A percentile compares a stretch with the other conserved stretches of the same genome.
Evolutionary conservation across 805 yeast genomes (phyloP).

Genomic region (Ogataea thermomethanolica): DNA sequence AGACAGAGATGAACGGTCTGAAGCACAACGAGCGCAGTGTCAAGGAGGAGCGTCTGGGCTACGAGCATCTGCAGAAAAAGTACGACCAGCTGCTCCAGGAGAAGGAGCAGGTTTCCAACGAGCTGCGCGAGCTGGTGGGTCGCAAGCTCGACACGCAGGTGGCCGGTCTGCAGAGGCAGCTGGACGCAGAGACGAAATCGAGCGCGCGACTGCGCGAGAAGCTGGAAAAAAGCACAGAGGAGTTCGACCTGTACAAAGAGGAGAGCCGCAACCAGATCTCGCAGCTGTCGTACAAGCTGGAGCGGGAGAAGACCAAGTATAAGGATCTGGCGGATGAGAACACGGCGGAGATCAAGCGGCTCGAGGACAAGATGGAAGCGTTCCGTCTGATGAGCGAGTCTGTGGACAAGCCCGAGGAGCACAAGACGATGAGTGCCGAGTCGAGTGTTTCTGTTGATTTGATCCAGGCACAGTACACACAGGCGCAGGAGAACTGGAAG

Average conservation of each 20-base stretch:
- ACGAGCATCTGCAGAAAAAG: constrained; percentile 23
- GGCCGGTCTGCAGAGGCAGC: constrained; percentile 31
- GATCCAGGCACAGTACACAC: constrained; percentile 66
- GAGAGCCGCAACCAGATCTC: constrained; percentile 21
- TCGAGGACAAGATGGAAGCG: constrained; percentile 70
- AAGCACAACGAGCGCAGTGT: constrained; percentile 23
- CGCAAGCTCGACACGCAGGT: constrained; percentile 34
- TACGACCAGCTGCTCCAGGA: constrained; percentile 25
- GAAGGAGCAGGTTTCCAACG: constrained; percentile 23
- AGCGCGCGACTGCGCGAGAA: constrained; percentile 19
- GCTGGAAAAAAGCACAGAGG: constrained; percentile 22
- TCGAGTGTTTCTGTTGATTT: constrained; percentile 35
- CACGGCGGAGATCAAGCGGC: constrained; percentile 46
- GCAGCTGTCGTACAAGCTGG: constrained; percentile 30
- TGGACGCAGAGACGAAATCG: constrained; percentile 34
- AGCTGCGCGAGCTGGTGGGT: constrained; percentile 32
- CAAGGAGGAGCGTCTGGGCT: constrained; percentile 33
- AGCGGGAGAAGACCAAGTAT: constrained; percentile 26
- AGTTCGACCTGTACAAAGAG: constrained; percentile 24
- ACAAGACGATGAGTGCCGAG: constrained; percentile 3
- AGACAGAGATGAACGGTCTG: constrained; percentile 25
- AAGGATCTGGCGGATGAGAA: constrained; percentile 31
- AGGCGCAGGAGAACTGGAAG: constrained; percentile 81
- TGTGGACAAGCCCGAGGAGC: constrained; percentile 13
- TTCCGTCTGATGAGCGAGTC: constrained; percentile 61